Evolutionary conservation across 495 filamentous ascomycete species (phyloP).

Genomic region (Trichodelitschia bisporula): DNA sequence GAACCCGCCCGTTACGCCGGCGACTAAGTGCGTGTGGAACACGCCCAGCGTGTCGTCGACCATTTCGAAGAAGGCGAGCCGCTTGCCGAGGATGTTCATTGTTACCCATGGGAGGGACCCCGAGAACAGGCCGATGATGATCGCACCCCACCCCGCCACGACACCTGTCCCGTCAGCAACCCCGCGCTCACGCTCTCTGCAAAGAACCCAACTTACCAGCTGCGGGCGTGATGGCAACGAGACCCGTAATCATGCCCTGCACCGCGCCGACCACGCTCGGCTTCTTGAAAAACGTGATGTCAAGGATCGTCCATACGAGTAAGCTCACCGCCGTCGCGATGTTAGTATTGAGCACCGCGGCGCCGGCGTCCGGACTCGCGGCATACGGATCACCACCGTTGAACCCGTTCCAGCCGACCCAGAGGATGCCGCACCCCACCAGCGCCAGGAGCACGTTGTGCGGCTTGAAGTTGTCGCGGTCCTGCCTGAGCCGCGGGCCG

Average conservation of each 20-base stretch:
- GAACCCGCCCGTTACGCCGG: constrained; percentile 26
- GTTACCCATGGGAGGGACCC: constrained; percentile 22
- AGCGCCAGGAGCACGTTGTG: constrained; percentile 27
- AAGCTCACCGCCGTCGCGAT: constrained; percentile 26
- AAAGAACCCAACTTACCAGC: too few relatives aligned
- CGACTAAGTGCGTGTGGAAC: constrained; percentile 28
- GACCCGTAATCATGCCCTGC: constrained; percentile 27
- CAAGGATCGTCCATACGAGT: constrained; percentile 23
- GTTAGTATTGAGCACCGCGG: constrained; percentile 32
- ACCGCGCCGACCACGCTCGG: constrained; percentile 27
- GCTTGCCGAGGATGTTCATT: not conserved
- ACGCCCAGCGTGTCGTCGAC: constrained; percentile 12
- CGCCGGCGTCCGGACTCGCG: constrained; percentile 27
- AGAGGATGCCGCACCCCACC: constrained; percentile 29
- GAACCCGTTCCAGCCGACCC: constrained; percentile 34
- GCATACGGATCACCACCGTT: constrained; percentile 32
- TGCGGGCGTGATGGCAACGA: constrained; percentile 30
- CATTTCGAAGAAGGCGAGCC: not conserved
- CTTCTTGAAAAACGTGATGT: constrained; percentile 23
- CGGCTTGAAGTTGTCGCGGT: constrained; percentile 24
- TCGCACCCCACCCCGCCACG: constrained; percentile 30
- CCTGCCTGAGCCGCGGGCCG: constrained; percentile 23
- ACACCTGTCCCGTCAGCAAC: too few relatives aligned
- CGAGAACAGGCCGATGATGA: constrained; percentile 23
- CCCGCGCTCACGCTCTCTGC: too few relatives aligned